Evolutionary conservation across 306 rosid species (phyloP), one percentile per base, ranked within the genome.

Genomic region (Pyrus betulifolia): DNA sequence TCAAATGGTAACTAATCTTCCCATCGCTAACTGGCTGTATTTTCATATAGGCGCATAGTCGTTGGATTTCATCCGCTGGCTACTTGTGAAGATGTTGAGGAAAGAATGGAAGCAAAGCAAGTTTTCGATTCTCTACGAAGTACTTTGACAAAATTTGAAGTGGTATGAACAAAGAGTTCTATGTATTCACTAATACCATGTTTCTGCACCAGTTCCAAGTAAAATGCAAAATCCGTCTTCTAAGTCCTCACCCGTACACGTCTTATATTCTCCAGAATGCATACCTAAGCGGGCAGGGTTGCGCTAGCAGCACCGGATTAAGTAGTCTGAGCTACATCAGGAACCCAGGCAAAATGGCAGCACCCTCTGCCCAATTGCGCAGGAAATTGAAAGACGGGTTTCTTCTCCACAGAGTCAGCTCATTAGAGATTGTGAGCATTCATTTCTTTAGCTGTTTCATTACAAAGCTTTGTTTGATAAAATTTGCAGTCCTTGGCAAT

Each of bases 331-430:
- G 84, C 67, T 84, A 84, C 78, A 75, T 75, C 31, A 83, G 88
- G 76, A 82, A 81, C 51, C 90, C 89, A 0, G 59, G 82, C 51
- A 40, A 35, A 11, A 45, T 19, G 38, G 81, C 72, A 65, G 74
- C 57, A 35, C 40, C 21, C 15, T 23, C n/a, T 60, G 58, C 71
- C 11, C 9, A 31, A 49, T 71, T 68, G 76, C 45, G 10, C 74
- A 84, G 88, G 57, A 85, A 84, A 13, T 44, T 77, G 76, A 67
- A 70, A n/a, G 81, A 86, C 74, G 89, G 85, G 15, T 86, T 89
- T 83, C 87, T 89, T 60, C 92, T 87, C 69, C 90, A 86, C 63
- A 82, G 79, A 83, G 84, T 88, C 75, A 73, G 84, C 87, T 31
- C 91, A 1, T 40, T 81, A 45, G 85, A 87, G 76, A 73, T 86